A percentile compares a stretch with the other conserved stretches of the same genome.
Evolutionary conservation across 345 rosid genomes (phyloP).

Genomic region (Arabidopsis arenosa): DNA sequence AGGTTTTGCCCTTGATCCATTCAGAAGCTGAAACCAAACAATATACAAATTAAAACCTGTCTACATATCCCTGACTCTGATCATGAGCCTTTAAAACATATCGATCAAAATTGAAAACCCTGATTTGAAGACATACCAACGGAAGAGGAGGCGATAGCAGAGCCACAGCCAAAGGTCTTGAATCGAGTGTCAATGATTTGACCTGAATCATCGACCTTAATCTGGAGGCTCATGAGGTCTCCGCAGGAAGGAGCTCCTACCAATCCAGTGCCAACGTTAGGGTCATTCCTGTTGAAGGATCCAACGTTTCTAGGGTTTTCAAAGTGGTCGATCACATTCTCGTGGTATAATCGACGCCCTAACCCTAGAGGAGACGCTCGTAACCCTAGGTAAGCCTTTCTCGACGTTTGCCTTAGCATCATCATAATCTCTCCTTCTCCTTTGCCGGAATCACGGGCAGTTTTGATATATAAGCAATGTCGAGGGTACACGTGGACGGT

Average conservation of each 20-base stretch:
- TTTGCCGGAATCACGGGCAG: not conserved
- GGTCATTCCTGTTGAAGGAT: conserved; percentile 78
- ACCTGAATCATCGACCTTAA: conserved; percentile 80
- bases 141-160: conserved; percentile 88
- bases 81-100: not conserved
- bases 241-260: conserved; percentile 93
- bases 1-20: conserved; percentile 87
- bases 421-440: not conserved
- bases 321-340: conserved; percentile 88
- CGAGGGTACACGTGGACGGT: not conserved
- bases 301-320: conserved; percentile 38
- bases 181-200: conserved; percentile 77
- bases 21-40: conserved; percentile 59
- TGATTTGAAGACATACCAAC: conserved; percentile 53
- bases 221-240: conserved; percentile 90
- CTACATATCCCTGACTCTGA: not conserved
- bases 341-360: conserved; percentile 66
- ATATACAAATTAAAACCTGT: not conserved
- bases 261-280: conserved; percentile 73
- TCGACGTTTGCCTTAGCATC: conserved; percentile 55
- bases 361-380: conserved; percentile 34
- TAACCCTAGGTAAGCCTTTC: conserved; percentile 45
- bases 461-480: not conserved
- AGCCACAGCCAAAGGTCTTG: conserved; percentile 91
- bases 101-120: not conserved